Evolutionary conservation across 129 eudicot species (phyloP), one percentile per base, ranked within the genome.

Genomic region (Centella asiatica): DNA sequence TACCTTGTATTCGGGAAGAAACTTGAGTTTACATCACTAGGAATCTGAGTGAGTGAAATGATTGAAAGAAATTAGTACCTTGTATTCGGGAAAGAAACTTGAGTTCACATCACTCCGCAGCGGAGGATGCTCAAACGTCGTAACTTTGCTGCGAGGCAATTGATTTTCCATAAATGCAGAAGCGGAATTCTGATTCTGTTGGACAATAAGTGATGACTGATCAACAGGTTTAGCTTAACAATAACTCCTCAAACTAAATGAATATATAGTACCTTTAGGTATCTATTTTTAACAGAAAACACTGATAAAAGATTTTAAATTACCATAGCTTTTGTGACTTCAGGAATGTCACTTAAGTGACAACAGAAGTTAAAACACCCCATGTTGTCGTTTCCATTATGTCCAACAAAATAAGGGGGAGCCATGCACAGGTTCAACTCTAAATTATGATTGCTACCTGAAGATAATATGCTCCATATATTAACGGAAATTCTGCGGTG

Each of bases 371-470:
- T 56, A 25, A 55, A 46, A 37, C n/a, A 58, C 49, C 46, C 78
- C 1, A 64, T 20, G 14, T 50, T 69, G 28, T 26, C 64, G 53
- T 77, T 57, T n/a, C 39, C 65, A 14, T 36, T 70, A n/a, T 23
- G 61, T 33, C 31, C 42, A 18, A 64, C 65, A 23, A 34, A 68
- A 48, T 70, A 57, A 49, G 87, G 78, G 45, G 80, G 85, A 45
- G 90, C 83, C 44, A 83, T 71, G 24, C 83, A 81, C 81, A 87
- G 65, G 74, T 76, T 80, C 31, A 87, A 72, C 52, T 87, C 92
- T 40, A 87, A 66, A 67, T 44, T 65, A 27, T 40, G 72, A 24
- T 28, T 47, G 51, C 66, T 70, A 62, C 60, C 83, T 72, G 83
- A 53, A 13, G 10, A 14, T 12, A 23, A 23, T 2, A 18, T n/a